Evolutionary conservation across 805 yeast species (phyloP).

Genomic region (Metschnikowia baotianmanensis): DNA sequence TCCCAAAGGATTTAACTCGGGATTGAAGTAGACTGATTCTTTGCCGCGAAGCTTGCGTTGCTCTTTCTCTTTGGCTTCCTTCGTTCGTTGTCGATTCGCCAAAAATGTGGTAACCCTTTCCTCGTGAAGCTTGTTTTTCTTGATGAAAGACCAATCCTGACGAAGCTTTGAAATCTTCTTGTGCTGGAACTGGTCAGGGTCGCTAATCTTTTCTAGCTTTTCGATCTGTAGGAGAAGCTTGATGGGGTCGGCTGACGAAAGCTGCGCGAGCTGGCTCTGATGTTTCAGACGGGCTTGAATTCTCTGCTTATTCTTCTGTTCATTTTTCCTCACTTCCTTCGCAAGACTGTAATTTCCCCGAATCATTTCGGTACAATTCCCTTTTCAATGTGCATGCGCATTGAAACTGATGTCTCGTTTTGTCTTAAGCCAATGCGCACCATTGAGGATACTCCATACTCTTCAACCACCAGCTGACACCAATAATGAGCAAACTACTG

Average conservation of each 20-base stretch:
- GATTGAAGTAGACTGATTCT: slow-evolving; percentile 58
- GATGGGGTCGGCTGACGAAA: slow-evolving; percentile 34
- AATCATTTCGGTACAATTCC: too few relatives aligned
- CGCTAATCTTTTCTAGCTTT: slow-evolving; percentile 19
- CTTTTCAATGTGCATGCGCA: too few relatives aligned
- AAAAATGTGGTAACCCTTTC: slow-evolving; percentile 27
- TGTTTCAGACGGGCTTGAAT: slow-evolving; percentile 38
- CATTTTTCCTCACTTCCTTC: slow-evolving; percentile 36
- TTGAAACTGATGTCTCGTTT: too few relatives aligned
- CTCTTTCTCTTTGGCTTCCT: slow-evolving; percentile 17
- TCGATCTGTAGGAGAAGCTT: slow-evolving; percentile 33
- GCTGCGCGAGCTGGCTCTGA: slow-evolving; percentile 25
- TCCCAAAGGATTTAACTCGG: slow-evolving; percentile 65
- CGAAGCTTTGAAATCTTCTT: slow-evolving; percentile 27
- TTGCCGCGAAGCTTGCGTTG: slow-evolving; percentile 39
- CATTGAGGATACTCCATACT: too few relatives aligned
- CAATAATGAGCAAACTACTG: slow-evolving; percentile 10
- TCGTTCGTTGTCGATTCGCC: slow-evolving; percentile 19
- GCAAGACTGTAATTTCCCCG: slow-evolving; percentile 35
- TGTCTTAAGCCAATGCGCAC: background rate
- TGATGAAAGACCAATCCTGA: slow-evolving; percentile 41
- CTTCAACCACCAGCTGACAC: background rate
- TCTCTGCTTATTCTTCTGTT: slow-evolving; percentile 33
- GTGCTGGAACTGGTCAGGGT: slow-evolving; percentile 19
- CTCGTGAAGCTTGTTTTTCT: slow-evolving; percentile 33